These are phyloP conservation scores for Colletotrichum sublineola DNA, from an alignment of 2,329 filamentous ascomycete genomes.

Conservation along the genomic window DNA sequence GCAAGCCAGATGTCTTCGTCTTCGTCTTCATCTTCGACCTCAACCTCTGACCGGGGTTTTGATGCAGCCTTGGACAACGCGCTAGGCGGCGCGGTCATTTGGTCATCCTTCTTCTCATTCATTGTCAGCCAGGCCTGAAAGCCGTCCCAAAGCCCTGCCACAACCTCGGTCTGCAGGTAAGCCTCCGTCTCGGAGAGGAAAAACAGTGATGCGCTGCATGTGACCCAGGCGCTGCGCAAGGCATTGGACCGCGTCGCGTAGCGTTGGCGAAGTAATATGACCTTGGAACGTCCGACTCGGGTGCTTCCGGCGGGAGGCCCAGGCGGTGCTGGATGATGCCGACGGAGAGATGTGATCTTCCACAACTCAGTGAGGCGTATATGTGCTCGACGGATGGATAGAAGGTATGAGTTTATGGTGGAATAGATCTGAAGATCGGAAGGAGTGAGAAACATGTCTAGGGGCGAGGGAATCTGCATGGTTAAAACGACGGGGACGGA, in stretches of 20 bases:
- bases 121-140: conserved; percentile 81
- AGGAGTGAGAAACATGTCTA: conserved; percentile 87
- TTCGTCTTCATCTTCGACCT: conserved; percentile 34
- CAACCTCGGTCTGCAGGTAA: conserved; percentile 91
- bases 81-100: background rate
- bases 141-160: conserved; percentile 83
- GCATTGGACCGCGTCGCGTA: conserved; percentile 72
- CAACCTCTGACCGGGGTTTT: conserved; percentile 15
- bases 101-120: conserved; percentile 48
- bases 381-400: conserved; percentile 88
- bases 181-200: conserved; percentile 88
- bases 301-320: conserved; percentile 74
- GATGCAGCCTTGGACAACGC: conserved; percentile 15
- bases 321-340: conserved; percentile 81
- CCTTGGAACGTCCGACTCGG: conserved; percentile 69
- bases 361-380: conserved; percentile 87
- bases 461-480: conserved; percentile 80
- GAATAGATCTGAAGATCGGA: conserved; percentile 85
- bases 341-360: conserved; percentile 84
- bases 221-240: conserved; percentile 91
- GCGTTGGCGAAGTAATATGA: conserved; percentile 73
- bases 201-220: conserved; percentile 87
- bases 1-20: conserved; percentile 59
- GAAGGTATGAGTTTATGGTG: conserved; percentile 86
- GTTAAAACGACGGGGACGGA: conserved; percentile 80